Base-by-base conservation (phyloP, 2,329 filamentous ascomycete genomes). In the Calonectria hongkongensis region DNA sequence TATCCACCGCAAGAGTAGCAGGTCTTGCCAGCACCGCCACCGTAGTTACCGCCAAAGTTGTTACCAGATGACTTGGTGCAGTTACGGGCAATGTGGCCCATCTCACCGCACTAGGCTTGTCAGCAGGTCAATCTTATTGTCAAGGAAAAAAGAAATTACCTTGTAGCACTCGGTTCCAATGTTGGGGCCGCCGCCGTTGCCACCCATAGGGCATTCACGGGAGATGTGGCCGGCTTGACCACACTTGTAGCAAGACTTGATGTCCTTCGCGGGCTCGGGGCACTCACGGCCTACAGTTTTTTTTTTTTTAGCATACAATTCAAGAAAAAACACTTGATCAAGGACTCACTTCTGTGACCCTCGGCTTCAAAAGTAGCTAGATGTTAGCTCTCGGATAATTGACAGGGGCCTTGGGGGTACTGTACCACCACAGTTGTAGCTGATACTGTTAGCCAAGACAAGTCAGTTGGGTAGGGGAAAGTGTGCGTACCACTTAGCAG, bases 1-100 rank as follows among this genome's bases (percentile, higher is more conserved):
- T 95, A 96, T 78, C 97, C 97, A 81, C 97, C 97, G 88, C 97
- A 98, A 54, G 95, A 98, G 91, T 98, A 99, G 93, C 97, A 98
- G 80, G 95, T 98, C 89, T 96, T 95, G 82, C 92, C 89, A 74
- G 89, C 87, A 78, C 88, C 87, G 75, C 89, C 87, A 28, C 30
- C 41, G 73, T 88, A 86, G 76, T 86, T 88, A 72, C 87, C 85
- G 74, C 86, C 86, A 56, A 87, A 82, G 74, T 87, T 86, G 81
- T 87, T 88, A 82, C 82, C 83, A 78, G 81, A 81, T 76, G 82
- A 89, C 87, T 94, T 91, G 82, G 91, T 89, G 92, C 94, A 97
- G 90, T 95, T 95, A 81, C 94, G 95, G 80, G 97, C 96, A 85
- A 98, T 98, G 90, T 98, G 97, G 73, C 97, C 97, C 78, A 95